Evolutionary conservation across 2,329 filamentous ascomycete species (phyloP).

Genomic region (Ceratocystis diversiconidia): DNA sequence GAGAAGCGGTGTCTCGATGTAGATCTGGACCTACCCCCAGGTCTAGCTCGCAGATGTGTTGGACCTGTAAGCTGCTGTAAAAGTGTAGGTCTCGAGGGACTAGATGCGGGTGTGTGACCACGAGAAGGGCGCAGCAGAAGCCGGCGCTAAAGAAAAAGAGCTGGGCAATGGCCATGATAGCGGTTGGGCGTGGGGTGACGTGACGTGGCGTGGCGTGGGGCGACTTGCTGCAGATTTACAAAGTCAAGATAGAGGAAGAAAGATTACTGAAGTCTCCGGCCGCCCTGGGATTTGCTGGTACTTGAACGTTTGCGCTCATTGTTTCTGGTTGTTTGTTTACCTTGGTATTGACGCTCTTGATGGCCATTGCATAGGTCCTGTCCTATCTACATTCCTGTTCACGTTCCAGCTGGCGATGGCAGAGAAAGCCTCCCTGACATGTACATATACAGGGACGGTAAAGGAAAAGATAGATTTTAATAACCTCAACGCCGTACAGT

Average conservation of each 20-base stretch:
- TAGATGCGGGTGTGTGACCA: not conserved
- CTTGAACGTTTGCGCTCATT: not conserved
- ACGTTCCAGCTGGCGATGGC: not conserved
- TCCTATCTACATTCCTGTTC: not conserved
- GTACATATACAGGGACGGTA: not conserved
- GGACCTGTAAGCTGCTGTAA: constrained; percentile 1
- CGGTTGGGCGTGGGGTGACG: not conserved
- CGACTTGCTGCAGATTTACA: no score
- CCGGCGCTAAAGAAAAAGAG: constrained; percentile 6
- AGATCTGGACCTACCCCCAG: not conserved
- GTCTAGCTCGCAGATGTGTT: not conserved
- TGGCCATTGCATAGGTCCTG: not conserved
- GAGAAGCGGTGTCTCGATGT: not conserved
- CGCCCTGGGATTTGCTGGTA: not conserved
- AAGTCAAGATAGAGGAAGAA: no score
- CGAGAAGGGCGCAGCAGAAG: constrained; percentile 1
- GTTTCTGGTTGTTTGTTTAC: no score
- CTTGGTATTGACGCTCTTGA: not conserved
- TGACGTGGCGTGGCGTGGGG: not conserved
- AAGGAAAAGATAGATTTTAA: not conserved
- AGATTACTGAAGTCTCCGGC: no score
- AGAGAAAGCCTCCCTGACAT: not conserved
- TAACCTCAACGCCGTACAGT: not conserved
- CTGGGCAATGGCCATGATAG: not conserved
- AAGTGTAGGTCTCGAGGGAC: constrained; percentile 7